Evolutionary conservation across 2,329 filamentous ascomycete genomes (phyloP).

Genomic region (Rachicladosporium sp.): DNA sequence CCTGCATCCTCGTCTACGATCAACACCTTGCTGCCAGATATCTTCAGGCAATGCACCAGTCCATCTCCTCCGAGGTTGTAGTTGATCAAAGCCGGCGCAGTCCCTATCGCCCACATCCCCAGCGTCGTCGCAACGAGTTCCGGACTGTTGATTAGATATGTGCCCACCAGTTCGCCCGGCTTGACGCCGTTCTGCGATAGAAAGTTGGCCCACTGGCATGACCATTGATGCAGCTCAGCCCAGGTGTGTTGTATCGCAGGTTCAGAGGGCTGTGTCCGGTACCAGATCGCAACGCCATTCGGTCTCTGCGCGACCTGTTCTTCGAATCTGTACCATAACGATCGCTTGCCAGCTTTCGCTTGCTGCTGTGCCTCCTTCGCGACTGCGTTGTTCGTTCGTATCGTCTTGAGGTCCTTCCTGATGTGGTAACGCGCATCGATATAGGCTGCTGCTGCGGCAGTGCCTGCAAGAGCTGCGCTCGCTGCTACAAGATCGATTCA

Average conservation of each 20-base stretch:
- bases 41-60: conserved; percentile 25
- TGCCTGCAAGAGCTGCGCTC: conserved; percentile 5
- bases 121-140: conserved; percentile 23
- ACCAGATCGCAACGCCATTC: conserved; percentile 52
- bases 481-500: neutral
- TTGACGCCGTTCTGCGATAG: conserved; percentile 34
- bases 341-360: conserved; percentile 43
- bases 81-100: conserved; percentile 24
- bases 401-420: conserved; percentile 42
- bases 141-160: conserved; percentile 24
- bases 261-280: conserved; percentile 38
- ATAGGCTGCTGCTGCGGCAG: conserved; percentile 32
- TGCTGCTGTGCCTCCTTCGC: conserved; percentile 18
- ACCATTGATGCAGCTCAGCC: conserved; percentile 42
- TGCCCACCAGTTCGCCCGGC: conserved; percentile 22
- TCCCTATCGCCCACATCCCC: conserved; percentile 21
- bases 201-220: conserved; percentile 50
- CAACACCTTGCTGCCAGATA: conserved; percentile 28
- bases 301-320: conserved; percentile 27
- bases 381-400: conserved; percentile 33
- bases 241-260: conserved; percentile 39
- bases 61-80: conserved; percentile 24
- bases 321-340: conserved; percentile 54
- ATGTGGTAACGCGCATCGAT: conserved; percentile 59
- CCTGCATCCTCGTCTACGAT: conserved; percentile 36